Base-by-base conservation (phyloP, 225 moss, liverwort and hornwort species). In the Straminergon stramineum region DNA sequence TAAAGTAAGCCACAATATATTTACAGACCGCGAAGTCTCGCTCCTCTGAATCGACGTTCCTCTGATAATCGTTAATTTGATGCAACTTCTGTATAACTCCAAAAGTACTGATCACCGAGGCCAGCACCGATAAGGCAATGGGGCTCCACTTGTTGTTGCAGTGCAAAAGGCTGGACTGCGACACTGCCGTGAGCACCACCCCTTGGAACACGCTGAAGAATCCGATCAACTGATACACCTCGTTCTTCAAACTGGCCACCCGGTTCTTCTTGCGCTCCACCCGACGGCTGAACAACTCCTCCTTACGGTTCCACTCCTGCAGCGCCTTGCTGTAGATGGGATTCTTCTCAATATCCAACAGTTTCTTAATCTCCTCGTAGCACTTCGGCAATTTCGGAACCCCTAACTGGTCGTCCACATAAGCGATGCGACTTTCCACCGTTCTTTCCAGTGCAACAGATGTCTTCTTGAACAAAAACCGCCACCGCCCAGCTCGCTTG, bases 371-470 rank as follows among this genome's bases (percentile, higher is more conserved):
- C 51, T 83, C 83, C 35, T 35, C 11, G 66, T 83, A 83, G 11
- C 64, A 51, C 2, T 1, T 51, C 7, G 65, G 83, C 3, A 65
- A 26, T 34, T 24, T 7, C 5, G 65, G 83, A 51, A 0, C 0
- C 34, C 83, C 83, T 66, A 83, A 51, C 16, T 2, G 1, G 0
- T 0, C 0, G 83, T 83, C 23, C 65, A 83, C 83, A 5, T 5
- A 17, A 51, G 0, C 24, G 64, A 65, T 16, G 0, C 35, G 2
- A 1, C 0, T 5, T 35, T 11, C 0, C 11, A 22, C 34, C 23
- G 15, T 26, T 16, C 2, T 10, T 30, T 10, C 24, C 2, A 0
- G 7, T 51, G 24, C 82, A 32, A 32, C 16, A 14, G 0, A 0
- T 83, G 21, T 48, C 64, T 34, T 64, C 83, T 65, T 83, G 45